Base-by-base conservation (phyloP, 2,329 filamentous ascomycete genomes). In the Diaporthe vexans region DNA sequence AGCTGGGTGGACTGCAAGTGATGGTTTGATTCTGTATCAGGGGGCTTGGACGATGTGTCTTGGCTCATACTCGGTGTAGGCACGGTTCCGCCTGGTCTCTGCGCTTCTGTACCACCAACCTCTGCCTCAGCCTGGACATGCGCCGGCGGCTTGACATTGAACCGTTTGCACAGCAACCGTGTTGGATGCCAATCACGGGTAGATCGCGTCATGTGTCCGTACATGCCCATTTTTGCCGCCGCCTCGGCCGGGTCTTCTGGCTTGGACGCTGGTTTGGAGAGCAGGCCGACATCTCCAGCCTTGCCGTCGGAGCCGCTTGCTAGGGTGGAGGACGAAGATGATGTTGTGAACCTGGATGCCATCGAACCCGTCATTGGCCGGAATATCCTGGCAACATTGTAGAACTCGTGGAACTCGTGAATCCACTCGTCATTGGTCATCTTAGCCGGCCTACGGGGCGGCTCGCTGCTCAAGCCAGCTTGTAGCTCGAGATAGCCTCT, bases 141-240 rank as follows among this genome's bases (percentile, higher is more conserved):
- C 13, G 89, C 88, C 0, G 95, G 95, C 11, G 93, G 90, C 75
- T 89, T 91, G n/a, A 98, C 93, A 78, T 95, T 95, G 84, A 99
- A 98, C 11, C 97, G 89, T 82, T 98, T 99, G 84, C 96, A 98
- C n/a, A 98, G 84, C 54, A 99, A 84, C 72, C 95, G 88, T 1
- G 93, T 92, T 0, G 97, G 97, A 78, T 92, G 92, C 82, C 98
- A 98, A 6, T 92, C 89, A 10, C 90, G 82, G 0, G 88, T 86
- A 29, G 88, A 91, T 76, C 97, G 88, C 4, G 97, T 99, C 91
- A 98, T 89, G 19, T 91, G 89, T 0, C 97, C 97, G 83, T 95
- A 98, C 95, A 98, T 98, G 73, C 95, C 95, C 81, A 98, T 86
- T 79, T 90, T 94, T 10, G 97, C 97, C 1, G 97, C 97, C 78